Percentiles rank a stretch among this genome's conserved stretches.
phyloP scores from a whole-genome alignment of 768 basidiomycete genomes.

The Symmetrospora coprosmae region DNA sequence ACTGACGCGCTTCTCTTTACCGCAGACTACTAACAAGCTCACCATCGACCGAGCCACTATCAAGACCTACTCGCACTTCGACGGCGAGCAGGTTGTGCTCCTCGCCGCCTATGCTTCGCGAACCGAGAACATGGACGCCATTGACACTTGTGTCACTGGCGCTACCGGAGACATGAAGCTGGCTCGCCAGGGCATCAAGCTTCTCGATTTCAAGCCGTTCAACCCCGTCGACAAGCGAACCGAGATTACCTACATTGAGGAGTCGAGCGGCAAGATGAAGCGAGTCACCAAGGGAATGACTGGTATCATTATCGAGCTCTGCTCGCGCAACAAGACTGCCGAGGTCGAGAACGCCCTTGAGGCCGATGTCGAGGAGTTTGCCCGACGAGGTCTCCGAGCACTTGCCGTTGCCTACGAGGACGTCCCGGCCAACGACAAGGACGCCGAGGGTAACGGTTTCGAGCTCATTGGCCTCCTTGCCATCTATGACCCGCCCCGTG shows the following conservation, averaged over 20 bases:
- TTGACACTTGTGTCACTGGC: constrained; percentile 66
- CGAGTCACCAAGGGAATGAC: constrained; percentile 99
- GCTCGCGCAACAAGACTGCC: constrained; percentile 91
- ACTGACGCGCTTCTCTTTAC: too few relatives aligned
- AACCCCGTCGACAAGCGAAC: constrained; percentile 99
- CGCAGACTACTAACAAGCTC: constrained; percentile 98
- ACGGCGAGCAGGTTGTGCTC: constrained; percentile 77
- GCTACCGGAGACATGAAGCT: constrained; percentile 55
- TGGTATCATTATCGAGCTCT: constrained; percentile 87
- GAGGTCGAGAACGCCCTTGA: constrained; percentile 82
- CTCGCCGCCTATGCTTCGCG: constrained; percentile 91
- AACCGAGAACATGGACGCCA: constrained; percentile 98
- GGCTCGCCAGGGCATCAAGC: constrained; percentile 87
- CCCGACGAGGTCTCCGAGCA: constrained; percentile 87
- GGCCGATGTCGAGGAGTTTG: constrained; percentile 90
- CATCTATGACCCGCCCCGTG: constrained; percentile 95
- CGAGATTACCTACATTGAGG: constrained; percentile 92
- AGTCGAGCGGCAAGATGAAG: constrained; percentile 87
- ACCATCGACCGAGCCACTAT: constrained; percentile 89
- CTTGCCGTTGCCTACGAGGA: constrained; percentile 94
- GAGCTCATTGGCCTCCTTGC: constrained; percentile 92
- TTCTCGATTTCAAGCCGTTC: constrained; percentile 98
- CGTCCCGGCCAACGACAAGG: constrained; percentile 62
- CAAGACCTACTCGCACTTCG: constrained; percentile 76
- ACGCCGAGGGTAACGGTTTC: constrained; percentile 87